Evolutionary conservation across 768 basidiomycete species (phyloP).

Genomic region (Collybiopsis confluens): DNA sequence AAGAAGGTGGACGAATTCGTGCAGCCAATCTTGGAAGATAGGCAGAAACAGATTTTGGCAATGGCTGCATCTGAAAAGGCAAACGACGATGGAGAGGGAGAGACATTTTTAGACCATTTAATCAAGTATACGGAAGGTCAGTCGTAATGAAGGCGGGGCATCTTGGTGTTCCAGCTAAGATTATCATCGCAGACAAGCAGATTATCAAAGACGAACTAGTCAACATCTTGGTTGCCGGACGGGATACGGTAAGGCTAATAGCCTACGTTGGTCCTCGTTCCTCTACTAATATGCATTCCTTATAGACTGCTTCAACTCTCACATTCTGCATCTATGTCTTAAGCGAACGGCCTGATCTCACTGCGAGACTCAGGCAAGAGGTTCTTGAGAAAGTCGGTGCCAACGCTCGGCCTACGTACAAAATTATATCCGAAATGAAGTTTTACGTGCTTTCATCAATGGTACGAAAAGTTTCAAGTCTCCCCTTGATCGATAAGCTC

Average conservation of each 20-base stretch:
- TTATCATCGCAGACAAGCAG: constrained; percentile 28
- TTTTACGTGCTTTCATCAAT: constrained; percentile 57
- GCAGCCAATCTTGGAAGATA: constrained; percentile 46
- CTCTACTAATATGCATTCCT: background rate
- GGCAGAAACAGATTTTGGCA: constrained; percentile 26
- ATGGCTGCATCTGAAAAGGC: constrained; percentile 3
- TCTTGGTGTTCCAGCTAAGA: constrained; percentile 6
- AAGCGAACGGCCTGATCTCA: constrained; percentile 44
- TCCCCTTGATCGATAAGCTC: background rate
- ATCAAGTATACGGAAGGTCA: constrained; percentile 49
- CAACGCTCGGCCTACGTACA: constrained; percentile 42
- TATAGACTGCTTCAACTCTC: constrained; percentile 44
- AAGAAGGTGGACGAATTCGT: constrained; percentile 45
- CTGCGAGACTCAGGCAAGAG: constrained; percentile 44
- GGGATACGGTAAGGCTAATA: constrained; percentile 33
- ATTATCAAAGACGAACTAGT: constrained; percentile 40
- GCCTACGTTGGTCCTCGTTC: background rate
- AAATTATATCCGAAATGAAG: constrained; percentile 54
- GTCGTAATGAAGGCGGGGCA: constrained; percentile 10
- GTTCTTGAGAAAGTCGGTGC: constrained; percentile 42
- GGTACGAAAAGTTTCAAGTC: constrained; percentile 22
- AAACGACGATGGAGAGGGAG: constrained; percentile 30
- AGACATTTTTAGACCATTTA: constrained; percentile 47
- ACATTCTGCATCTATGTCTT: constrained; percentile 55
- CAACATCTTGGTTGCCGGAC: constrained; percentile 40